Evolutionary conservation across 202 grass and related monocot genomes (phyloP).

Genomic region (Elaeis oleifera): DNA sequence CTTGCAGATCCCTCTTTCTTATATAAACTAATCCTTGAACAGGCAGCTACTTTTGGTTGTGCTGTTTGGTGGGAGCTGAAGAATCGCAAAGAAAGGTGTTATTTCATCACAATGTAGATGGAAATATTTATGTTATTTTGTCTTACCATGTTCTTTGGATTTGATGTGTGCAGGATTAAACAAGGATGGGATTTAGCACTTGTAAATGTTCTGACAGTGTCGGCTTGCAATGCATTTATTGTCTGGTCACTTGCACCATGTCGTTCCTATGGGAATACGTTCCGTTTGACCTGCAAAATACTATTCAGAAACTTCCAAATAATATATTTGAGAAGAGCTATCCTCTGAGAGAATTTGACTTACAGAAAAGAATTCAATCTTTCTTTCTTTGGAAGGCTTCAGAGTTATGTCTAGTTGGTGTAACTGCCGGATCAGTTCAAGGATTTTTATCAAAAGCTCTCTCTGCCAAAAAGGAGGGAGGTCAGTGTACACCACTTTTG

Average conservation of each 20-base stretch:
- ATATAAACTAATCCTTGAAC: conserved; percentile 83
- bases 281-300: conserved; percentile 72
- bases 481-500: conserved; percentile 27
- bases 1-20: conserved; percentile 89
- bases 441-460: conserved; percentile 59
- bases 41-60: conserved; percentile 48
- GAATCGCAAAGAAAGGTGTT: conserved; percentile 81
- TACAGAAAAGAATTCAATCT: conserved; percentile 61
- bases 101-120: conserved; percentile 7
- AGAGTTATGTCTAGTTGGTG: conserved; percentile 72
- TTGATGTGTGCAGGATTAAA: conserved; percentile 49
- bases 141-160: conserved; percentile 5
- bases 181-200: conserved; percentile 83
- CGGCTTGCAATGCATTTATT: conserved; percentile 80
- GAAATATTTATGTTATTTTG: not conserved
- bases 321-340: conserved; percentile 97
- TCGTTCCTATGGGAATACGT: conserved; percentile 93
- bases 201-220: conserved; percentile 69
- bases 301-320: conserved; percentile 97
- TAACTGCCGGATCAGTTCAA: conserved; percentile 68
- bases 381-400: conserved; percentile 73
- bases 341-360: conserved; percentile 89
- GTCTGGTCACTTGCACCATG: conserved; percentile 87
- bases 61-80: conserved; percentile 79
- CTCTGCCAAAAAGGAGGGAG: conserved; percentile 56